Evolutionary conservation across 2,329 filamentous ascomycete genomes (phyloP).

Genomic region (Cercospora berteroae): DNA sequence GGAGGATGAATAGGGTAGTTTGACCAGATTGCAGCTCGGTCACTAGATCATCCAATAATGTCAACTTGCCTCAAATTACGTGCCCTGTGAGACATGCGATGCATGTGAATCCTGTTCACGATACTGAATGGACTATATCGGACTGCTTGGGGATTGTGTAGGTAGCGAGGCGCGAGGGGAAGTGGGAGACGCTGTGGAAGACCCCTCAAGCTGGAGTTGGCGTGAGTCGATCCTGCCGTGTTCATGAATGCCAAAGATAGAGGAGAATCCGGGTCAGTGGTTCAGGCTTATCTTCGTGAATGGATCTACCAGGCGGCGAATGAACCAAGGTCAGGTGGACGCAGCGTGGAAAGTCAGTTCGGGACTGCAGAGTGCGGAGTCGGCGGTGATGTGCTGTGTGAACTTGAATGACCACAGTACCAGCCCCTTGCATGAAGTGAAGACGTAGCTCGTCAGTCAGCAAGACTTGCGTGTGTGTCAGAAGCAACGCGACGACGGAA

Average conservation of each 20-base stretch:
- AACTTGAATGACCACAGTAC: neutral
- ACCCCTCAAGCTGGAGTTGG: neutral
- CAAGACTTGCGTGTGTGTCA: neutral
- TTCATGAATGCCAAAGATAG: neutral
- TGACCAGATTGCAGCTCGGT: neutral
- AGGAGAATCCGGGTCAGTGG: neutral
- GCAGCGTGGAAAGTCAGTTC: neutral
- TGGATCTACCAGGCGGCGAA: slow-evolving; percentile 3
- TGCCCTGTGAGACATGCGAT: neutral
- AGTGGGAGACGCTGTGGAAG: neutral
- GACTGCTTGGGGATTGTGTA: neutral
- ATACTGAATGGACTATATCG: neutral
- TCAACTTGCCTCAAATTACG: neutral
- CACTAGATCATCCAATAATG: neutral
- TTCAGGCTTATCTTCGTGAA: slow-evolving; percentile 5
- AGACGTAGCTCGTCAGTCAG: neutral
- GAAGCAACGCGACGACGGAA: neutral
- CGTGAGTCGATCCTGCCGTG: slow-evolving; percentile 1
- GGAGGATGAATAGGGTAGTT: neutral
- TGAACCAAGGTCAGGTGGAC: neutral
- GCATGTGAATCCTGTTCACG: neutral
- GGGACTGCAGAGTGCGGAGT: neutral
- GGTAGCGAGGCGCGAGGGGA: neutral
- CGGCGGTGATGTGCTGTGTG: neutral
- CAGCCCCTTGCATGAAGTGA: neutral